Evolutionary conservation across 345 rosid species (phyloP).

Genomic region (Citrus hindsii): DNA sequence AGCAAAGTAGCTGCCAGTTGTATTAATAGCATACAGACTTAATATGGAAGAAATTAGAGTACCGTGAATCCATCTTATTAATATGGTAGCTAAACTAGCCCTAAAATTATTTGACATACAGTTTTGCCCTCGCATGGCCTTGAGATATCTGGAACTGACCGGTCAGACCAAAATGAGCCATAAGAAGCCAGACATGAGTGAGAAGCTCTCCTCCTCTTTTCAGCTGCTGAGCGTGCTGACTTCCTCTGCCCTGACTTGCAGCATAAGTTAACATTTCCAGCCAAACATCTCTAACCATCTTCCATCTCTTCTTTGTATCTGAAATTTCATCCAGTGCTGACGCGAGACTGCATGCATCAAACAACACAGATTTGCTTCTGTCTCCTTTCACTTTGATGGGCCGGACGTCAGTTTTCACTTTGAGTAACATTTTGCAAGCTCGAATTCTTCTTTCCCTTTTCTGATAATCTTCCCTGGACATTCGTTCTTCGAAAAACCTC

Average conservation of each 20-base stretch:
- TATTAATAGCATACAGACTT: neutral
- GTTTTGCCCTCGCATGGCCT: neutral
- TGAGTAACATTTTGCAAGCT: neutral
- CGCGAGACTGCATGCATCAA: constrained; percentile 11
- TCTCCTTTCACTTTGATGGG: neutral
- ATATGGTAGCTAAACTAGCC: neutral
- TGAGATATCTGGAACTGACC: constrained; percentile 6
- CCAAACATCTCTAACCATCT: constrained; percentile 1
- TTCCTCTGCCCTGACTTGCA: constrained; percentile 2
- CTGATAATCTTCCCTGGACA: neutral
- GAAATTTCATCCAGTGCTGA: neutral
- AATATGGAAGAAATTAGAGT: neutral
- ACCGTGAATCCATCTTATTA: neutral
- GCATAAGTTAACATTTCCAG: neutral
- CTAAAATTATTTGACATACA: neutral
- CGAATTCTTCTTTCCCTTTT: neutral
- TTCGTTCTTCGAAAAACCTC: neutral
- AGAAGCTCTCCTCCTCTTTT: constrained; percentile 12
- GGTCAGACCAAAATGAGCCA: constrained; percentile 9
- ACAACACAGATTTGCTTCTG: constrained; percentile 12
- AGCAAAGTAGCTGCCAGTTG: too few relatives aligned
- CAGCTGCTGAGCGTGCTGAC: constrained; percentile 6
- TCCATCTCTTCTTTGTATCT: neutral
- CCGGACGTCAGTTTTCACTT: constrained; percentile 1
- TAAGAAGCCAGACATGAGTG: constrained; percentile 9